These are phyloP conservation scores for Silene latifolia DNA, from an alignment of 148 eudicot genomes.

Conservation along the genomic window DNA sequence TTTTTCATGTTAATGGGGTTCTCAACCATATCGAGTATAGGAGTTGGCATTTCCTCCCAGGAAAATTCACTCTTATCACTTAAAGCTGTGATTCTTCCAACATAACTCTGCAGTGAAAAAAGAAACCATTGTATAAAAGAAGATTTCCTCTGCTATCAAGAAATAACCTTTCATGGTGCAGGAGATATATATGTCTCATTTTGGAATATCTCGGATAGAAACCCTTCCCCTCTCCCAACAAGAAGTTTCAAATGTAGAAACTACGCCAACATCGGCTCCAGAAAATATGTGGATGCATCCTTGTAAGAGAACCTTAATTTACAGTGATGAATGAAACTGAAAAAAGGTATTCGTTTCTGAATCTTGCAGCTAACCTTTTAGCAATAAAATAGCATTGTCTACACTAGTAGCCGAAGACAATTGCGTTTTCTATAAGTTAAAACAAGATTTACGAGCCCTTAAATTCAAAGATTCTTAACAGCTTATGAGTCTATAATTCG, in stretches of 20 bases:
- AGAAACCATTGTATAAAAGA: too few species aligned
- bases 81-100: constrained; percentile 39
- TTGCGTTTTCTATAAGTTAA: not conserved
- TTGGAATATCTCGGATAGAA: not conserved
- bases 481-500: not conserved
- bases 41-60: constrained; percentile 68
- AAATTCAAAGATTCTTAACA: not conserved
- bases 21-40: constrained; percentile 82
- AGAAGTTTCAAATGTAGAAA: not conserved
- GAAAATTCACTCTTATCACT: constrained; percentile 49
- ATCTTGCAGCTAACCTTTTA: too few species aligned
- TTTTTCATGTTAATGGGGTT: constrained; percentile 76
- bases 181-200: not conserved
- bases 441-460: too few species aligned
- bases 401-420: too few species aligned
- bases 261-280: not conserved
- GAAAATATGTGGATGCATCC: too few species aligned
- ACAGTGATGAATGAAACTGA: too few species aligned
- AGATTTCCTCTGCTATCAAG: too few species aligned
- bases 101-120: constrained; percentile 4
- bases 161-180: too few species aligned
- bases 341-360: too few species aligned
- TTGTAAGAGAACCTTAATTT: too few species aligned
- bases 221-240: not conserved
- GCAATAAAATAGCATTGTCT: too few species aligned